Base-by-base conservation (phyloP, 352 stramenopile species). In the Globisporangium parvum region DNA sequence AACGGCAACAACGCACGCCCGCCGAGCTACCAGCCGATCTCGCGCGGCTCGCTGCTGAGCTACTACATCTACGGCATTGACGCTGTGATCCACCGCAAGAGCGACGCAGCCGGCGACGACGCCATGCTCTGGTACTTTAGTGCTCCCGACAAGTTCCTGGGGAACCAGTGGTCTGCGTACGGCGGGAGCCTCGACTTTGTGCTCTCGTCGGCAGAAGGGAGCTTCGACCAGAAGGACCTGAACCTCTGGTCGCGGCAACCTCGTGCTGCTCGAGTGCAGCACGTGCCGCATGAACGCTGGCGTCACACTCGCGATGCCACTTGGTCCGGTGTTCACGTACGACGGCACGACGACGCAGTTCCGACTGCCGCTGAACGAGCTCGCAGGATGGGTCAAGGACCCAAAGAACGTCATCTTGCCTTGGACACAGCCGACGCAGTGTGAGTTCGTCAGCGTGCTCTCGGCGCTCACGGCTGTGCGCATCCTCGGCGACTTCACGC, bases 401-500 rank as follows among this genome's bases (percentile, higher is more conserved):
- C 91, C 88, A 10, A 92, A 95, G 59, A 98, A 98, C 59, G 78
- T 87, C 46, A 67, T 97, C 44, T 62, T 83, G 14, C 50, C 68
- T 21, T 97, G 89, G 86, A 65, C 56, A 3, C 18, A 65, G 57
- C 82, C 87, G 3, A 75, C 68, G 3, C 76, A 91, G 57, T 98
- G 89, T 55, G 81, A 95, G 66, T 87, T 98, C 65, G 79, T 96
- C 49, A 77, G 80, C 49, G 83, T 97, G 15, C 75, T 98, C 5
- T 87, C 85, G 26, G 84, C 80, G 24, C 76, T 97, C 31, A 87
- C 82, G 6, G 77, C 76, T 23, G 46, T 97, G n/a, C 70, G 73
- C 17, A 96, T 97, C 55, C 70, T 97, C 5, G 89, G 90, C 18
- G 90, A 97, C 63, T 96, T 97, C 54, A 98, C 91, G 0, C 63